phyloP scores from a whole-genome alignment of 208 protist genomes.

The Herpetomonas samuelpessoai region DNA sequence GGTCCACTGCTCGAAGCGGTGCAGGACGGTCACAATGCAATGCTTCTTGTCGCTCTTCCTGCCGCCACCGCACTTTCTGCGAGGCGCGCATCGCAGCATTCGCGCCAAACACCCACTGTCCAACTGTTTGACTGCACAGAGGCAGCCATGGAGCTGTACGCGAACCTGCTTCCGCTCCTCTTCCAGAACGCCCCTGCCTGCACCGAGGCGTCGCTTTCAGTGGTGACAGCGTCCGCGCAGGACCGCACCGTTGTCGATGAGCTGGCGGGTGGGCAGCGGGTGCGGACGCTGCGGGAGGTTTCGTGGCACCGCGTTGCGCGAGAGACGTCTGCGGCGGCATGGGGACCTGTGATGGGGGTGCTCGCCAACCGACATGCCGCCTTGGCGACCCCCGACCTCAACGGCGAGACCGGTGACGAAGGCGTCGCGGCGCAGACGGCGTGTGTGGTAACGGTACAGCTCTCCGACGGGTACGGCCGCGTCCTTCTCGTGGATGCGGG shows the following conservation, averaged over 20 bases:
- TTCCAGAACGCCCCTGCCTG: conserved; percentile 43
- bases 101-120: no score
- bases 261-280: conserved; percentile 22
- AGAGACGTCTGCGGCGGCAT: conserved; percentile 30
- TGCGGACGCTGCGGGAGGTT: conserved; percentile 31
- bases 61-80: conserved; percentile 19
- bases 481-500: conserved; percentile 55
- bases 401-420: neutral
- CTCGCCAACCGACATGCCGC: conserved; percentile 43
- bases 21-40: conserved; percentile 30
- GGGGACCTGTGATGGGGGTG: conserved; percentile 43
- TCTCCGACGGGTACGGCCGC: conserved; percentile 39
- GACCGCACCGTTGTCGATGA: conserved; percentile 53
- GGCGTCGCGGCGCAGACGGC: conserved; percentile 46
- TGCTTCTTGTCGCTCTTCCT: conserved; percentile 47
- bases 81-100: neutral
- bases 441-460: conserved; percentile 50
- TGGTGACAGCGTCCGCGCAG: conserved; percentile 39
- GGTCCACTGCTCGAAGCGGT: conserved; percentile 51
- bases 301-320: conserved; percentile 21
- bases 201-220: conserved; percentile 30
- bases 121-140: conserved; percentile 19
- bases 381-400: conserved; percentile 1
- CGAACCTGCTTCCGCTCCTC: conserved; percentile 43
- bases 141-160: conserved; percentile 51